Conservation (phyloP, 2,329 filamentous ascomycete species). For the Neofusicoccum parvum region DNA sequence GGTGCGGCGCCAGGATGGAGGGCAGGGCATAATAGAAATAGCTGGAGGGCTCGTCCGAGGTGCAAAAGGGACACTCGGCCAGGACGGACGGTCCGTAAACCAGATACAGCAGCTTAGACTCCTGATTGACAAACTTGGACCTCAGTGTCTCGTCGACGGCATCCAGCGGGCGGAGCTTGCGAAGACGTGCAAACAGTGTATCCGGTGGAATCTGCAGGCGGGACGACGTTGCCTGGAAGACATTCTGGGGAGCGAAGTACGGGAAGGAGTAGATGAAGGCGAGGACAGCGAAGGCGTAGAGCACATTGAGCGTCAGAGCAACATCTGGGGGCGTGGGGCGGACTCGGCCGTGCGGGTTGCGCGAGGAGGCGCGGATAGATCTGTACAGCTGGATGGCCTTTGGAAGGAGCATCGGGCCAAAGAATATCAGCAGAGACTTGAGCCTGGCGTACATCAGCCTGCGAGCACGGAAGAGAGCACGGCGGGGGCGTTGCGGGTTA, state of each 20-base stretch:
- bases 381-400: slow-evolving; percentile 67
- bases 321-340: slow-evolving; percentile 58
- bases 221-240: slow-evolving; percentile 76
- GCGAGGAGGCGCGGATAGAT: slow-evolving; percentile 46
- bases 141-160: slow-evolving; percentile 66
- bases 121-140: slow-evolving; percentile 62
- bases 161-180: slow-evolving; percentile 57
- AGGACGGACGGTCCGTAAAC: slow-evolving; percentile 77
- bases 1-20: slow-evolving; percentile 72
- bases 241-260: slow-evolving; percentile 71
- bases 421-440: slow-evolving; percentile 48
- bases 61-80: slow-evolving; percentile 80
- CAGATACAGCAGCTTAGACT: slow-evolving; percentile 78
- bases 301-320: slow-evolving; percentile 60
- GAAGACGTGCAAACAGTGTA: slow-evolving; percentile 78
- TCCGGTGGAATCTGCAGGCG: slow-evolving; percentile 84
- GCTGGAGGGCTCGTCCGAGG: slow-evolving; percentile 73
- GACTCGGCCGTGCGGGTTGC: slow-evolving; percentile 52
- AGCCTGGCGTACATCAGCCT: slow-evolving; percentile 22
- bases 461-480: neutral
- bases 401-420: slow-evolving; percentile 73
- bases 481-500: neutral
- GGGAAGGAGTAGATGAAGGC: slow-evolving; percentile 67
- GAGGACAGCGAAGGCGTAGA: slow-evolving; percentile 57
- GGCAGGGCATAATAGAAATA: slow-evolving; percentile 85